Evolutionary conservation across 306 rosid genomes (phyloP).

Genomic region (Rubus parviflorus): DNA sequence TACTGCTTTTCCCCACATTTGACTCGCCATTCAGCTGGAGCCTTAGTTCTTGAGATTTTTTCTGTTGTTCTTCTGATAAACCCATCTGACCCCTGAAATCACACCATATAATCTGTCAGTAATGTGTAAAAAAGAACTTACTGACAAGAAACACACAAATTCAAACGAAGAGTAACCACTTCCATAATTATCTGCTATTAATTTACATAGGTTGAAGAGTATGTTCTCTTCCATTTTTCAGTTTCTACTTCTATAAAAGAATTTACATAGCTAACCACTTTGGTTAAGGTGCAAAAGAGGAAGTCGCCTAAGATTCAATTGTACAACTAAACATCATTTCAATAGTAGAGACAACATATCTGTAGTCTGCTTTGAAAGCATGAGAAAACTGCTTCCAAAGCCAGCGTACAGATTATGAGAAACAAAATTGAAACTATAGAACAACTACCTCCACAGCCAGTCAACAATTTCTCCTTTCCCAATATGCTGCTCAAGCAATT

Average conservation of each 20-base stretch:
- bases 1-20: slow-evolving; percentile 36
- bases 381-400: neutral
- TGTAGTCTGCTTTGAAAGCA: neutral
- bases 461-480: slow-evolving; percentile 67
- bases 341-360: neutral
- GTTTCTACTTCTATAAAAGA: neutral
- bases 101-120: slow-evolving; percentile 16
- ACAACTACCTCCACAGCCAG: slow-evolving; percentile 74
- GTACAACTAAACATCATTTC: neutral
- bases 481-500: slow-evolving; percentile 76
- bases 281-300: neutral
- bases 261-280: neutral
- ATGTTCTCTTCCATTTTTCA: neutral
- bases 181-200: neutral
- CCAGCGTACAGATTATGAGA: neutral
- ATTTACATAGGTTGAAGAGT: neutral
- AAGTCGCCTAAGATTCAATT: neutral
- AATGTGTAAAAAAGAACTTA: neutral
- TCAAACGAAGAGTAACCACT: slow-evolving; percentile 5
- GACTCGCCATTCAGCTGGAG: slow-evolving; percentile 44
- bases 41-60: slow-evolving; percentile 54
- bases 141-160: neutral
- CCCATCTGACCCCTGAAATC: slow-evolving; percentile 94
- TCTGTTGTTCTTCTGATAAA: slow-evolving; percentile 75
- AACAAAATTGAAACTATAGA: neutral